Evolutionary conservation across 1,139 yeast species (phyloP).

Genomic region (Yamadazyma triangularis): DNA sequence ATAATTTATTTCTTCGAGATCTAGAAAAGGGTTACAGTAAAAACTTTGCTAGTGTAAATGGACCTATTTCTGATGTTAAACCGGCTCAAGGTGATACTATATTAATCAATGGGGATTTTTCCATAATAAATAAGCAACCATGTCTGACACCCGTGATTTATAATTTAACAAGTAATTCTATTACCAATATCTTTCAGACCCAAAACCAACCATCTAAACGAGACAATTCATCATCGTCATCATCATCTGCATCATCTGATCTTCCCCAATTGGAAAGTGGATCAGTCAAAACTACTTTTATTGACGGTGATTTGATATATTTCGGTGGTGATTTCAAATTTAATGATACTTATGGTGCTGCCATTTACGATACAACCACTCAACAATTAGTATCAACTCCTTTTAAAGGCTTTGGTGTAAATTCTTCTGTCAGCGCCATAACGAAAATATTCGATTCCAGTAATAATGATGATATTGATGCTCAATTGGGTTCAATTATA

Average conservation of each 20-base stretch:
- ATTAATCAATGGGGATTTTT: constrained; percentile 44
- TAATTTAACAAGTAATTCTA: constrained; percentile 43
- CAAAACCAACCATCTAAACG: background rate
- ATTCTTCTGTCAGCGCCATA: constrained; percentile 64
- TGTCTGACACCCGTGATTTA: constrained; percentile 52
- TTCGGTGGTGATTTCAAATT: constrained; percentile 76
- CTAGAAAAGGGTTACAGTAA: constrained; percentile 22
- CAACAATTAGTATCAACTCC: constrained; percentile 46
- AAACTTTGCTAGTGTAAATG: constrained; percentile 30
- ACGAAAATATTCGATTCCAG: constrained; percentile 34
- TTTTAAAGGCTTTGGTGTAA: constrained; percentile 72
- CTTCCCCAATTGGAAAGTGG: constrained; percentile 36
- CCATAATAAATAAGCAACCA: constrained; percentile 28
- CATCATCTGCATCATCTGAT: too few species aligned
- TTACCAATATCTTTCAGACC: constrained; percentile 29
- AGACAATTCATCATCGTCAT: too few species aligned
- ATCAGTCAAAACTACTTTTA: constrained; percentile 45
- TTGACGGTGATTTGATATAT: constrained; percentile 50
- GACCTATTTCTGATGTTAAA: constrained; percentile 27
- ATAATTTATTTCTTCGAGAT: constrained; percentile 30
- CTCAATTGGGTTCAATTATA: constrained; percentile 43
- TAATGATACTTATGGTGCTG: constrained; percentile 56
- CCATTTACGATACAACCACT: constrained; percentile 55
- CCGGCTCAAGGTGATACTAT: constrained; percentile 23
- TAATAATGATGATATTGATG: constrained; percentile 4